Conservation (phyloP, 352 stramenopile genomes). For the Phytophthora rubi region DNA sequence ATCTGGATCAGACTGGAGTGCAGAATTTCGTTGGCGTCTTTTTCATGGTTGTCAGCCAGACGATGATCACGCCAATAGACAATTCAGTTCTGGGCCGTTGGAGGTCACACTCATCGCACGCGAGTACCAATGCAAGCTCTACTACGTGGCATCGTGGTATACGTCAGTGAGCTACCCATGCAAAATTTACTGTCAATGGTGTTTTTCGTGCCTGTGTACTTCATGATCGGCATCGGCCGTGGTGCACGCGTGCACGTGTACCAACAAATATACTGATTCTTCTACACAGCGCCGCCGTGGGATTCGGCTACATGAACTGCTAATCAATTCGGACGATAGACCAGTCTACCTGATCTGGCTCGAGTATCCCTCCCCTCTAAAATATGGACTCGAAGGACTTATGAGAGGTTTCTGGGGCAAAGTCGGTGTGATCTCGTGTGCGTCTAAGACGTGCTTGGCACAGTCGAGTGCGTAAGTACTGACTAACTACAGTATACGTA, state of each 20-base stretch:
- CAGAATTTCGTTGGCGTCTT: conserved; percentile 40
- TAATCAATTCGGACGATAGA: conserved; percentile 39
- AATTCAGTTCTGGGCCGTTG: conserved; percentile 30
- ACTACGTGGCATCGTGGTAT: conserved; percentile 37
- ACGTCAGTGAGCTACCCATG: conserved; percentile 42
- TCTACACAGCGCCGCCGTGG: conserved; percentile 34
- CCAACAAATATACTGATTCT: conserved; percentile 37
- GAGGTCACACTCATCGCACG: conserved; percentile 34
- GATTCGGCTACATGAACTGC: conserved; percentile 41
- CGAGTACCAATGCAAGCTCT: conserved; percentile 39
- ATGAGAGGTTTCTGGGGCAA: conserved; percentile 39
- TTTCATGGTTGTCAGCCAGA: conserved; percentile 44
- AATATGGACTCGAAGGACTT: conserved; percentile 44
- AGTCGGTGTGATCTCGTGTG: conserved; percentile 33
- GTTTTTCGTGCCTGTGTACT: conserved; percentile 40
- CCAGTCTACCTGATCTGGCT: conserved; percentile 45
- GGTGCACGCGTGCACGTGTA: conserved; percentile 26
- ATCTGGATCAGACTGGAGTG: conserved; percentile 27
- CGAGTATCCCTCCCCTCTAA: conserved; percentile 42
- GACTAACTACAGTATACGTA: conserved; percentile 33
- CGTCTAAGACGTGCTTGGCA: conserved; percentile 21
- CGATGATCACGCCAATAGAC: conserved; percentile 41
- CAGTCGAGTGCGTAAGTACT: conserved; percentile 38
- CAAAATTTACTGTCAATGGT: conserved; percentile 40
- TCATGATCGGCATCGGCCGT: conserved; percentile 35